Conservation (phyloP, 495 filamentous ascomycete genomes). For the Neurospora sp. region DNA sequence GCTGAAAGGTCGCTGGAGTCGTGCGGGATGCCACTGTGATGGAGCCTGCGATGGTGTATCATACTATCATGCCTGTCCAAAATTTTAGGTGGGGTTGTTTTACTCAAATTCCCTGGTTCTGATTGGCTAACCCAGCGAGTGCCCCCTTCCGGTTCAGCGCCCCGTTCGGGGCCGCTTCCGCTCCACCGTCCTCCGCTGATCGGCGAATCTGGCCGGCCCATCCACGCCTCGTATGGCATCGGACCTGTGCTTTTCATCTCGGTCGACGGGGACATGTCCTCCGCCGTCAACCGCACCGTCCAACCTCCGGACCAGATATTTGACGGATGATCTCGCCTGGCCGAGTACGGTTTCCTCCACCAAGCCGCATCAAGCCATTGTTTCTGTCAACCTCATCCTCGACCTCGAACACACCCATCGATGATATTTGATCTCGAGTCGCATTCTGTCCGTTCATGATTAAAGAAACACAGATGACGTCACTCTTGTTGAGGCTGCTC, state of each 20-base stretch:
- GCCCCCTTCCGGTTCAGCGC: background rate
- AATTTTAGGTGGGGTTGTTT: background rate
- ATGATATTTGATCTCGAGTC: background rate
- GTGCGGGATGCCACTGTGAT: background rate
- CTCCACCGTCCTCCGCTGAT: background rate
- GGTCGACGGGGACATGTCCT: background rate
- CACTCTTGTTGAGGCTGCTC: background rate
- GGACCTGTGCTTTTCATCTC: background rate
- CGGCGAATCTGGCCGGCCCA: background rate
- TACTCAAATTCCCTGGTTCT: background rate
- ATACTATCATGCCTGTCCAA: background rate
- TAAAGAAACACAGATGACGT: background rate
- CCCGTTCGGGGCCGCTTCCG: background rate
- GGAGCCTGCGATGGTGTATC: background rate
- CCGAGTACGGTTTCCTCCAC: background rate
- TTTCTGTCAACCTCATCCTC: background rate
- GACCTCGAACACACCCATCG: background rate
- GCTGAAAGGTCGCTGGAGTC: background rate
- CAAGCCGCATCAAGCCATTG: background rate
- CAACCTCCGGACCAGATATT: background rate
- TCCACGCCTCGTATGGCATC: background rate
- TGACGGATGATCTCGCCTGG: background rate
- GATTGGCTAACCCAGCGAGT: background rate
- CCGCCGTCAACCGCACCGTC: background rate
- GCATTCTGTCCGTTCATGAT: background rate